These are phyloP conservation scores for Leccinum fallax DNA, from an alignment of 1,284 basidiomycete genomes.

Conservation along the genomic window DNA sequence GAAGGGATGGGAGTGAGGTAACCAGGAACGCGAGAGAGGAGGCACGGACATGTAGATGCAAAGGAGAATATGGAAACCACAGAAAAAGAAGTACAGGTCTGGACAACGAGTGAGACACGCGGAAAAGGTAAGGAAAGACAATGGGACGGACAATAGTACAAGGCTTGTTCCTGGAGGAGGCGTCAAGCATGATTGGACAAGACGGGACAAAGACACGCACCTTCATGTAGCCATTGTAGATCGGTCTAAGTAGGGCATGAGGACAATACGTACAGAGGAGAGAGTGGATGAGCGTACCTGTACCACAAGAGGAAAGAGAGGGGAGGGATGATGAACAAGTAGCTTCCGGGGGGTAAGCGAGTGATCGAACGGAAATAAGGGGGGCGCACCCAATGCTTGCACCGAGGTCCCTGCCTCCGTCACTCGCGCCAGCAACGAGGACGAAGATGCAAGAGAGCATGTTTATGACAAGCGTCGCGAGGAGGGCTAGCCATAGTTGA, in stretches of 20 bases:
- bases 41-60: slow-evolving; percentile 79
- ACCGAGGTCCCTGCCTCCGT: slow-evolving; percentile 82
- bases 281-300: slow-evolving; percentile 49
- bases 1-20: slow-evolving; percentile 26
- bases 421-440: slow-evolving; percentile 72
- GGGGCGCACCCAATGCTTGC: slow-evolving; percentile 72
- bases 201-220: slow-evolving; percentile 44
- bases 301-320: slow-evolving; percentile 93
- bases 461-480: slow-evolving; percentile 84
- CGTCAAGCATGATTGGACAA: slow-evolving; percentile 13
- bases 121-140: slow-evolving; percentile 16
- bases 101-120: slow-evolving; percentile 26
- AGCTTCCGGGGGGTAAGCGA: slow-evolving; percentile 50
- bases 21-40: slow-evolving; percentile 10
- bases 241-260: slow-evolving; percentile 60
- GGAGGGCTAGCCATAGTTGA: slow-evolving; percentile 84
- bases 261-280: slow-evolving; percentile 7
- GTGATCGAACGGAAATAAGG: slow-evolving; percentile 31
- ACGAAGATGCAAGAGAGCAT: slow-evolving; percentile 90
- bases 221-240: slow-evolving; percentile 98
- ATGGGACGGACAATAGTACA: slow-evolving; percentile 73
- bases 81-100: slow-evolving; percentile 96
- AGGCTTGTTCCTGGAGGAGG: slow-evolving; percentile 69
- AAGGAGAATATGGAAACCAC: slow-evolving; percentile 91
- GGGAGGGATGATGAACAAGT: slow-evolving; percentile 79